A percentile compares a stretch with the other conserved stretches of the same genome.
These are phyloP conservation scores for Cudoniella acicularis DNA, from an alignment of 495 filamentous ascomycete species.

Conservation along the genomic window DNA sequence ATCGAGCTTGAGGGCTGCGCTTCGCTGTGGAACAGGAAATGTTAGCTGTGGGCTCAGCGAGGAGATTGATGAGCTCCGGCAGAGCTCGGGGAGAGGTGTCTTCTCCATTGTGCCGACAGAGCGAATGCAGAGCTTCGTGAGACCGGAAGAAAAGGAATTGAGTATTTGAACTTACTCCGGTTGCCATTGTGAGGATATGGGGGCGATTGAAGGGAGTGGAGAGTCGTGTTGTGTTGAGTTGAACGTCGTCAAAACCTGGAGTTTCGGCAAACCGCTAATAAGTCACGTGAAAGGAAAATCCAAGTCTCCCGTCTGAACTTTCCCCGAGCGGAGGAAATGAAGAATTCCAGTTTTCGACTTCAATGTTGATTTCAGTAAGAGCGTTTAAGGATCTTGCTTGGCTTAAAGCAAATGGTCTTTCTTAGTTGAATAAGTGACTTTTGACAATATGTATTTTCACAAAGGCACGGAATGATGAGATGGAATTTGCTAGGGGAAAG, in stretches of 20 bases:
- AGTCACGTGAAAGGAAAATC: slow-evolving; percentile 15
- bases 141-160: slow-evolving; percentile 19
- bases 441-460: too few species aligned
- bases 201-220: slow-evolving; percentile 39
- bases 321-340: too few species aligned
- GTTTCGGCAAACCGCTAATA: slow-evolving; percentile 15
- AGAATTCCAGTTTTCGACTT: too few species aligned
- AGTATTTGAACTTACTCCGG: slow-evolving; percentile 64
- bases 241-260: slow-evolving; percentile 16
- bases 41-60: slow-evolving; percentile 17
- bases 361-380: too few species aligned
- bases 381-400: too few species aligned
- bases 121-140: not conserved
- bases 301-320: too few species aligned
- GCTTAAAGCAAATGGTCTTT: too few species aligned
- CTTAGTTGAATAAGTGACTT: too few species aligned
- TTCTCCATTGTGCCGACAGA: not conserved
- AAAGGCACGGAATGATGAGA: not conserved
- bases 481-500: not conserved
- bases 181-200: slow-evolving; percentile 71
- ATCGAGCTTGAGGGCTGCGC: slow-evolving; percentile 98
- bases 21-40: slow-evolving; percentile 60
- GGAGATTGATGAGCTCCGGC: not conserved
- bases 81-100: not conserved
- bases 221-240: slow-evolving; percentile 33